phyloP scores from a whole-genome alignment of 2,329 filamentous ascomycete species.

The Exophiala xenobiotica region DNA sequence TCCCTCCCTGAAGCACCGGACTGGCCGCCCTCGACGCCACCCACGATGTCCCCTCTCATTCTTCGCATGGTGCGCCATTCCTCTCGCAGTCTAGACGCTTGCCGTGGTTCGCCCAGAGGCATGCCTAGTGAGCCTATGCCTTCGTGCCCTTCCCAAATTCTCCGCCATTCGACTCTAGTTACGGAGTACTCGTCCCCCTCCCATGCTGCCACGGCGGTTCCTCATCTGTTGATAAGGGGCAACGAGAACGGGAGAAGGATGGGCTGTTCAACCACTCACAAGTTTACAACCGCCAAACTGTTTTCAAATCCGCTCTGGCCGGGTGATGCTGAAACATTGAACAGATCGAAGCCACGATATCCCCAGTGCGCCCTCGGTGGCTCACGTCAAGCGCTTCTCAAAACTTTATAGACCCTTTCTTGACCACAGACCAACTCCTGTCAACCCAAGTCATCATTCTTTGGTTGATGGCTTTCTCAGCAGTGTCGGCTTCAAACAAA shows the following conservation, averaged over 20 bases:
- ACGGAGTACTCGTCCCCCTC: not conserved
- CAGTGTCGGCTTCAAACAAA: constrained; percentile 1
- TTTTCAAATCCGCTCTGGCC: not conserved
- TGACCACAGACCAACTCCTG: not conserved
- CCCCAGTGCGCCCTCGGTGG: too few species aligned
- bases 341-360: not conserved
- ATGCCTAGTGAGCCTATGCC: constrained; percentile 4
- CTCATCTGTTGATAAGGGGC: not conserved
- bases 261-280: not conserved
- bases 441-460: not conserved
- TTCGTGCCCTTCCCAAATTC: not conserved
- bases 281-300: not conserved
- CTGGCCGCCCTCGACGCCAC: constrained; percentile 4
- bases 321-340: constrained; percentile 1
- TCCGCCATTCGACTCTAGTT: not conserved
- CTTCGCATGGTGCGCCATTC: not conserved
- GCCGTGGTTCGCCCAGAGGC: too few species aligned
- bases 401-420: not conserved
- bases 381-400: constrained; percentile 9
- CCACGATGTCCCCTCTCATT: not conserved
- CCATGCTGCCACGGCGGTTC: not conserved
- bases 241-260: not conserved
- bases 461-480: not conserved
- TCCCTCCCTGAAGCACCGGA: constrained; percentile 15
- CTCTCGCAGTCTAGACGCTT: constrained; percentile 8